These are phyloP conservation scores for Trypanosomatidae sp. DNA, from an alignment of 208 protist species.

Conservation along the genomic window DNA sequence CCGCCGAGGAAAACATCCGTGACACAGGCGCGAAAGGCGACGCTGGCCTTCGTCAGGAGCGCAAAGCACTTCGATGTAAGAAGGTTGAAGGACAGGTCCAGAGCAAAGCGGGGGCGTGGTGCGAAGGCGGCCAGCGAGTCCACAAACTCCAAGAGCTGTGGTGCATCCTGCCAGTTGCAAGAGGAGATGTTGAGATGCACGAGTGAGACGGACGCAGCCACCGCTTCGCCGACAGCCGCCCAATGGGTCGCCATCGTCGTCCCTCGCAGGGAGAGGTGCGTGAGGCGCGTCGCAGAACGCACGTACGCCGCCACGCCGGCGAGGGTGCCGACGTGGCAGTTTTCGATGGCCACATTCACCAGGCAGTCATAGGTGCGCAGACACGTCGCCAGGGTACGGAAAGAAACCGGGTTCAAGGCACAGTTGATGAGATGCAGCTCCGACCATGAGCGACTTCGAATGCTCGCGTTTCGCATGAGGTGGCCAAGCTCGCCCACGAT, in stretches of 20 bases:
- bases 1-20: constrained; percentile 39
- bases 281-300: constrained; percentile 22
- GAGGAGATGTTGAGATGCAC: constrained; percentile 34
- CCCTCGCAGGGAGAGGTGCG: constrained; percentile 46
- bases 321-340: constrained; percentile 34
- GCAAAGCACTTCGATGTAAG: constrained; percentile 36
- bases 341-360: constrained; percentile 42
- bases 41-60: constrained; percentile 24
- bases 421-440: constrained; percentile 26
- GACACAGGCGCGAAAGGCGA: constrained; percentile 13
- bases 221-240: constrained; percentile 29
- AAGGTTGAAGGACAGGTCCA: constrained; percentile 46
- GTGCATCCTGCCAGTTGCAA: constrained; percentile 44
- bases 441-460: constrained; percentile 8
- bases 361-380: constrained; percentile 34
- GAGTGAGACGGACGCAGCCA: constrained; percentile 29
- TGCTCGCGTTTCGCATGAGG: constrained; percentile 8
- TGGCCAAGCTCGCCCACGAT: constrained; percentile 47
- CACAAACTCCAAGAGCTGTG: constrained; percentile 36
- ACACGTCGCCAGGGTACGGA: constrained; percentile 18
- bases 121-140: constrained; percentile 26
- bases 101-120: constrained; percentile 31
- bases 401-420: constrained; percentile 16
- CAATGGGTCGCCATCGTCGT: constrained; percentile 42
- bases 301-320: constrained; percentile 35